phyloP scores from a whole-genome alignment of 1,284 basidiomycete species.

The Cystobasidium slooffiae region DNA sequence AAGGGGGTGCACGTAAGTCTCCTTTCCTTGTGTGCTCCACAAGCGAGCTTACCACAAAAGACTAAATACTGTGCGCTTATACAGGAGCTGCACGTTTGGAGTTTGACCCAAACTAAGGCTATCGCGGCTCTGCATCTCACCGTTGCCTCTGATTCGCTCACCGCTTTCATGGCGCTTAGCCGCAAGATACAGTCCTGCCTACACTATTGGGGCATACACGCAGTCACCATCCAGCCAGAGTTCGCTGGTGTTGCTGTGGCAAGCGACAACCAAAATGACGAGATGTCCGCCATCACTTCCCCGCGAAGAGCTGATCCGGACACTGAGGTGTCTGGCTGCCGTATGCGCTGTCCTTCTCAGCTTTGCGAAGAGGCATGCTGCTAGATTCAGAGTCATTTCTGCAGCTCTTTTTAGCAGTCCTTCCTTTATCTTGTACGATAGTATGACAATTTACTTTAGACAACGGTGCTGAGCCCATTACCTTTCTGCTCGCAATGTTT shows the following conservation, averaged over 20 bases:
- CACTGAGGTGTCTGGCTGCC: constrained; percentile 9
- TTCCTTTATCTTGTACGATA: constrained; percentile 16
- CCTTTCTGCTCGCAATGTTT: constrained; percentile 15
- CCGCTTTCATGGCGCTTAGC: constrained; percentile 16
- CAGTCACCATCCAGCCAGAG: constrained; percentile 34
- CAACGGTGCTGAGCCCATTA: constrained; percentile 8
- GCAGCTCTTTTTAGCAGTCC: constrained; percentile 15
- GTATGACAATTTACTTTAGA: constrained; percentile 14
- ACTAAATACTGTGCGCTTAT: constrained; percentile 12
- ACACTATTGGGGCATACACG: constrained; percentile 24
- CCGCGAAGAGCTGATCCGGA: constrained; percentile 11
- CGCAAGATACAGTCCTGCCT: constrained; percentile 23
- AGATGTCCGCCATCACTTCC: constrained; percentile 11
- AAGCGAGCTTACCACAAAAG: constrained; percentile 14
- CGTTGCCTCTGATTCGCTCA: constrained; percentile 14
- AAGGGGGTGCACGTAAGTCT: constrained; percentile 27
- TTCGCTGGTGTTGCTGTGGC: constrained; percentile 11
- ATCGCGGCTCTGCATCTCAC: constrained; percentile 27
- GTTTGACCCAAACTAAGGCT: constrained; percentile 21
- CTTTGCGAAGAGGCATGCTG: constrained; percentile 21
- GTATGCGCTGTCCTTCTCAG: constrained; percentile 14
- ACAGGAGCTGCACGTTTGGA: constrained; percentile 32
- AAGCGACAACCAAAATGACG: constrained; percentile 13
- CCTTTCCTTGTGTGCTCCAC: constrained; percentile 11
- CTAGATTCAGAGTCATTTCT: constrained; percentile 15